Percentiles rank a stretch among this genome's conserved stretches.
phyloP scores from a whole-genome alignment of 306 rosid genomes.

The Senna tora region DNA sequence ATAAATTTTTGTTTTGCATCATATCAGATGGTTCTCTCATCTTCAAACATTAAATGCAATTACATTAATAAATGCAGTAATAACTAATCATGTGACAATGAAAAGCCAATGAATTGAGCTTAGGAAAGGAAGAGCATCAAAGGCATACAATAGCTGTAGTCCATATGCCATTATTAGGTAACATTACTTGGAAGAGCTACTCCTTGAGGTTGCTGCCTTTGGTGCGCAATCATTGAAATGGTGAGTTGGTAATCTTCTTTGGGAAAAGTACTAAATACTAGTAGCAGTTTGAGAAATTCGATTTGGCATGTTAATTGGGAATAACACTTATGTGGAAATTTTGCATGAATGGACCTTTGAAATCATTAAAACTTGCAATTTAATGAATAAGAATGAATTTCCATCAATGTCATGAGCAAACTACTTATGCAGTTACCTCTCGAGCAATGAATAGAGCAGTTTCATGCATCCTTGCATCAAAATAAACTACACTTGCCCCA shows the following conservation, averaged over 20 bases:
- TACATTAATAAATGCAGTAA: slow-evolving; percentile 13
- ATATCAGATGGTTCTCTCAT: slow-evolving; percentile 15
- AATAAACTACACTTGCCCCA: slow-evolving; percentile 76
- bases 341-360: slow-evolving; percentile 27
- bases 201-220: too few relatives aligned
- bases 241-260: slow-evolving; percentile 17
- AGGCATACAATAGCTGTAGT: neutral
- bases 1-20: slow-evolving; percentile 22
- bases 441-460: slow-evolving; percentile 80
- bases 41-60: slow-evolving; percentile 28
- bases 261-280: slow-evolving; percentile 1
- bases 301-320: neutral
- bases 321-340: slow-evolving; percentile 5
- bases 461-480: slow-evolving; percentile 71
- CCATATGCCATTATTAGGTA: neutral
- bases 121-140: neutral
- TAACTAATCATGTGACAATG: slow-evolving; percentile 6
- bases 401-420: slow-evolving; percentile 6
- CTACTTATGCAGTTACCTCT: slow-evolving; percentile 60
- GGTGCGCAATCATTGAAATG: neutral
- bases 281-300: slow-evolving; percentile 12
- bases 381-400: neutral
- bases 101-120: neutral
- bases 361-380: neutral
- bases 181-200: neutral